Percentiles rank a stretch among this genome's conserved stretches.
phyloP scores from a whole-genome alignment of 768 basidiomycete genomes.

The Albatrellus ellisii region DNA sequence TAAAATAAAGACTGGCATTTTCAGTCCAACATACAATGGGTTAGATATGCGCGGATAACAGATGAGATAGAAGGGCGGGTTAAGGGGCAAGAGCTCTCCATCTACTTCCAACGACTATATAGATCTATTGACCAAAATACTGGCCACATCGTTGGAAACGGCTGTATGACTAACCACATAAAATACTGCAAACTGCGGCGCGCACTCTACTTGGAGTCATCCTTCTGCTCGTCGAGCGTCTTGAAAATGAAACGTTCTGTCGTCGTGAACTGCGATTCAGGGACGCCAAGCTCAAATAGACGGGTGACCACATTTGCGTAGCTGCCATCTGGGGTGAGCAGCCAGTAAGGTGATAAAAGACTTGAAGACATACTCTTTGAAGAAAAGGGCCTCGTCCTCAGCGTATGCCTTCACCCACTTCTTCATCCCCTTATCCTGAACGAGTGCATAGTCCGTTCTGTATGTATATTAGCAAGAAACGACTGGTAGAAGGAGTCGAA shows the following conservation, averaged over 20 bases:
- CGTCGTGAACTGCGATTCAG: constrained; percentile 57
- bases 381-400: constrained; percentile 73
- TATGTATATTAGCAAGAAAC: background rate
- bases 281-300: constrained; percentile 92
- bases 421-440: constrained; percentile 87
- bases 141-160: no score
- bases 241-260: constrained; percentile 70
- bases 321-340: constrained; percentile 25
- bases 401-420: constrained; percentile 83
- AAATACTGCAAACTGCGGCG: no score
- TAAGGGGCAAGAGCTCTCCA: no score
- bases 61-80: no score
- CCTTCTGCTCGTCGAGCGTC: constrained; percentile 27
- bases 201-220: background rate
- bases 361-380: constrained; percentile 65
- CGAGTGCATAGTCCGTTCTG: constrained; percentile 80
- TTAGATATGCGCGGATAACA: no score
- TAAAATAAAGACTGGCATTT: no score
- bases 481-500: background rate
- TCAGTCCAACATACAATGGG: no score
- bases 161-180: no score
- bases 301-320: constrained; percentile 69
- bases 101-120: no score
- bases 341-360: background rate
- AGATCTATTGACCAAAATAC: no score